Evolutionary conservation across 2,329 filamentous ascomycete species (phyloP), one percentile per base, ranked within the genome.

Genomic region (Epichloe scottii): DNA sequence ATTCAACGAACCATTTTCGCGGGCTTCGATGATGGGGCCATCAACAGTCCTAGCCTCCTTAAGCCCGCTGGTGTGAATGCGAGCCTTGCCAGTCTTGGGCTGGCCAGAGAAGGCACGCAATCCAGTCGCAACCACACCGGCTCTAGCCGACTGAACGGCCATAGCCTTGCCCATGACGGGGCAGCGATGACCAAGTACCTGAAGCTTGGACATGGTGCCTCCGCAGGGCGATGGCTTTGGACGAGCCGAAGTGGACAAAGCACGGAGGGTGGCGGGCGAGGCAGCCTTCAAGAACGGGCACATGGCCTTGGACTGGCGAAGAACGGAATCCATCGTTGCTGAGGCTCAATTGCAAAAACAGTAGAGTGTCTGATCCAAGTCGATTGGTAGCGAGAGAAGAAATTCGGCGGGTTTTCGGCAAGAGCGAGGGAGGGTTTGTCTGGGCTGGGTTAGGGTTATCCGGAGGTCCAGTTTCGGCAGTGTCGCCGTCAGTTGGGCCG

Each of bases 111-210:
- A 71, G 57, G 73, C 69, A 54, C 78, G 73, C 56, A 79, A 66
- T 53, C 71, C 73, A 49, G 75, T 69, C 51, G 73, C 67, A 54
- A 72, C 68, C 49, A 70, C 70, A 49, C 74, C 70, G 47, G 73
- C 66, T 63, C 77, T 76, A 56, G 80, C 76, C 44, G 79, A 79
- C 76, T 96, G 91, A 39, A 96, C 84, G 55, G 89, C 87, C 67
- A 98, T 81, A 41, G 93, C 93, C 78, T 96, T 95, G 69, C 90
- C 91, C 93, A 98, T 98, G 69, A 98, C 85, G 53, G 93, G 93
- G 79, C 93, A 98, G 68, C 91, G 89, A 65, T 89, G 85, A 62
- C 89, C 93, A 64, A 95, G 82, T 59, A 93, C 82, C 75, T 97
- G 93, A 62, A 98, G 79, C 73, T 95, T 97, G 64, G 89, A 95